Evolutionary conservation across 2,329 filamentous ascomycete genomes (phyloP), one percentile per base, ranked within the genome.

Genomic region (Periconia digitata): DNA sequence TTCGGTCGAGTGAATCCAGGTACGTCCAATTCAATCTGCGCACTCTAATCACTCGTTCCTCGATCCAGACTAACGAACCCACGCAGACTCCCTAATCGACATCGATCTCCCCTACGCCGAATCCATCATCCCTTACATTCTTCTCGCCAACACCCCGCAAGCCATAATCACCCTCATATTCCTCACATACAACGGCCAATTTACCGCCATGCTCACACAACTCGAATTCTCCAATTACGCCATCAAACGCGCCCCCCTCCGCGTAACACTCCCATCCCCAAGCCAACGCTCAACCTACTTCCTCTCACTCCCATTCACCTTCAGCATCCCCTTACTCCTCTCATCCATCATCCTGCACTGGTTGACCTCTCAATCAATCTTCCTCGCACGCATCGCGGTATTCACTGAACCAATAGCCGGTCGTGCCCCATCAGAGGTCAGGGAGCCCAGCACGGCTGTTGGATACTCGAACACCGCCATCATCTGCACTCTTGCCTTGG

Each of bases 141-240:
- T 80, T 7, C 21, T 79, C 0, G 74, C 73, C 36, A 81, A 81
- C 54, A 41, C 68, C 1, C 75, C 76, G 1, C 78, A 81, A 54
- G 51, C 76, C 0, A 50, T 80, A 16, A 50, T 79, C 1, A 76
- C 74, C 0, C 55, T 77, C 15, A 18, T 78, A 0, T 79, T 80
- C 54, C 60, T 78, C 3, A 58, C 69, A 1, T 75, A 73, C 62
- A 79, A 79, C 51, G 62, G 64, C 3, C 61, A 79, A 6, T 64
- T 77, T 22, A 82, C 75, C 1, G 66, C 59, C 3, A 79, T 80
- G 65, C 65, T 77, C 0, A 58, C 75, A 0, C 74, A 72, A 1
- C 59, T 66, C 6, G 80, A 83, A 60, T 83, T 74, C 60, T 69
- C 64, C 24, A 53, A 57, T 0, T 79, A 56, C 44, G 40, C 50